Conservation (phyloP, 352 stramenopile species). For the Phytophthora vignae region DNA sequence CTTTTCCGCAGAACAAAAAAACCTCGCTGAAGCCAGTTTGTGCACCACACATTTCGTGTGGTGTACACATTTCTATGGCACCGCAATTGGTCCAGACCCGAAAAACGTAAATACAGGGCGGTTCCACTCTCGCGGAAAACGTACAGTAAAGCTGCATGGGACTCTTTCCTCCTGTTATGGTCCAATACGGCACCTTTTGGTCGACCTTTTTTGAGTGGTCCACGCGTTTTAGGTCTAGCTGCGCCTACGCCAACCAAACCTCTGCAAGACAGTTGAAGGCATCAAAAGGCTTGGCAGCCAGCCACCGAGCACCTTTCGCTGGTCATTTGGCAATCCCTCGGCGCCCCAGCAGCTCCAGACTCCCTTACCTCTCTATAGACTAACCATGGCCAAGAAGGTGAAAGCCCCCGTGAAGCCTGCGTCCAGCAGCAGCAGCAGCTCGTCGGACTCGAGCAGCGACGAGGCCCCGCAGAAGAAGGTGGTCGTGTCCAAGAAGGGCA, state of each 20-base stretch:
- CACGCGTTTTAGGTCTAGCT: not conserved
- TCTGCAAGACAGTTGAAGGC: conserved; percentile 42
- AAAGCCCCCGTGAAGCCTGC: conserved; percentile 52
- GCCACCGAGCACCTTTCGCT: conserved; percentile 7
- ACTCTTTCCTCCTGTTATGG: not conserved
- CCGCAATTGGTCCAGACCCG: not conserved
- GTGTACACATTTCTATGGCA: conserved; percentile 3
- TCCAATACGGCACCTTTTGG: not conserved
- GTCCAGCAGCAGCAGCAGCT: conserved; percentile 62
- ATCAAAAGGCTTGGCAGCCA: conserved; percentile 40
- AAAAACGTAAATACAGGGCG: not conserved
- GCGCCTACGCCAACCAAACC: conserved; percentile 39
- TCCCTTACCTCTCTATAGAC: not conserved
- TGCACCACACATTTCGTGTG: conserved; percentile 42
- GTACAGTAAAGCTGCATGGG: not conserved
- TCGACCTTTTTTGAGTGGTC: not conserved
- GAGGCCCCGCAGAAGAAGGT: conserved; percentile 65
- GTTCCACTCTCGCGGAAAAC: not conserved
- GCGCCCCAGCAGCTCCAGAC: conserved; percentile 9
- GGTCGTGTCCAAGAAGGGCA: conserved; percentile 69
- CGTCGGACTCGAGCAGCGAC: conserved; percentile 65
- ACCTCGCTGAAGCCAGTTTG: conserved; percentile 13
- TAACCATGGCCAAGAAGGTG: conserved; percentile 64
- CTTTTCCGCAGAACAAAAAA: conserved; percentile 24
- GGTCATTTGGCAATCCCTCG: conserved; percentile 48